Conservation (phyloP, 805 yeast genomes). For the Wickerhamomyces chambardii region DNA sequence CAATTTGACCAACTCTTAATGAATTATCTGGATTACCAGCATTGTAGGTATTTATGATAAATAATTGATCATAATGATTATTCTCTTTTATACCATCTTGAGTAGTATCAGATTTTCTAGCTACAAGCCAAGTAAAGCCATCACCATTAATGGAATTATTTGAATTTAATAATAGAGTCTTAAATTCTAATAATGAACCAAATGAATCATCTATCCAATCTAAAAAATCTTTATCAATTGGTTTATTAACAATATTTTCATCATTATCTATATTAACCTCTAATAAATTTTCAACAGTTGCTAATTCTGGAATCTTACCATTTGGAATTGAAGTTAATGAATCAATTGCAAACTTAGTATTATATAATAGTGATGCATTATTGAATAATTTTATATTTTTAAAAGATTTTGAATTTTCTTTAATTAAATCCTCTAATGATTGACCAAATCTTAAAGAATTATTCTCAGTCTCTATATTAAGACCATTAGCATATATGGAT, state of each 20-base stretch:
- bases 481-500: slow-evolving; percentile 24
- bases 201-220: slow-evolving; percentile 51
- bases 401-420: slow-evolving; percentile 18
- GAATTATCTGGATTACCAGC: slow-evolving; percentile 75
- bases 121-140: slow-evolving; percentile 88
- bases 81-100: slow-evolving; percentile 3
- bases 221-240: slow-evolving; percentile 17
- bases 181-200: slow-evolving; percentile 72
- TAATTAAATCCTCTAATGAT: slow-evolving; percentile 13
- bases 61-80: slow-evolving; percentile 36
- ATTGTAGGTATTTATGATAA: slow-evolving; percentile 76
- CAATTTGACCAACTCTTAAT: slow-evolving; percentile 37
- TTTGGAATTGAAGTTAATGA: slow-evolving; percentile 21
- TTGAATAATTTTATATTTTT: slow-evolving; percentile 23
- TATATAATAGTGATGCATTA: slow-evolving; percentile 29
- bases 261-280: slow-evolving; percentile 32
- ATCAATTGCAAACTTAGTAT: slow-evolving; percentile 26
- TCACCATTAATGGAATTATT: slow-evolving; percentile 75
- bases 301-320: slow-evolving; percentile 7
- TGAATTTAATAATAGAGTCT: slow-evolving; percentile 58
- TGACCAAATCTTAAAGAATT: slow-evolving; percentile 16
- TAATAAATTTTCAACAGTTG: slow-evolving; percentile 26
- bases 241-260: slow-evolving; percentile 21
- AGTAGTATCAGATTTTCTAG: slow-evolving; percentile 26
- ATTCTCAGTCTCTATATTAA: slow-evolving; percentile 25